phyloP scores from a whole-genome alignment of 1,284 basidiomycete species.

The Coniferiporia sulphurascens region DNA sequence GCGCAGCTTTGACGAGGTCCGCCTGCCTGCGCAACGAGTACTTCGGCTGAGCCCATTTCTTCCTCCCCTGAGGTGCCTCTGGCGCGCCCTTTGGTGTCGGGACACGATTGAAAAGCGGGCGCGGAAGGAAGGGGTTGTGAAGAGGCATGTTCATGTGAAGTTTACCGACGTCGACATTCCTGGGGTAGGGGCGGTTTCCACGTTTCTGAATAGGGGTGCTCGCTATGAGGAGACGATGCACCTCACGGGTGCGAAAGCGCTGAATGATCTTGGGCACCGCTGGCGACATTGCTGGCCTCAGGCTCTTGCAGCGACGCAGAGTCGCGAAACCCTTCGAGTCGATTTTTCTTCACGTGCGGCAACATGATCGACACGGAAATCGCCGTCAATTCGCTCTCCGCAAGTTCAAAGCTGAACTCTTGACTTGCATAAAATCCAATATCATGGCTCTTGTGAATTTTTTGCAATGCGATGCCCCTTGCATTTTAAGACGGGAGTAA shows the following conservation, averaged over 20 bases:
- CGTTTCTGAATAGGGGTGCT: background rate
- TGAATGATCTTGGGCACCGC: constrained; percentile 15
- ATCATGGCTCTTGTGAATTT: too few relatives aligned
- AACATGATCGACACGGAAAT: too few relatives aligned
- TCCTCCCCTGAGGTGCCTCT: background rate
- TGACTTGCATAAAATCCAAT: too few relatives aligned
- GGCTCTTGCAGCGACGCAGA: background rate
- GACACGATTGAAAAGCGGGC: constrained; percentile 2
- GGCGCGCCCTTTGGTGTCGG: background rate
- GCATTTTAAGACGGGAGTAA: too few relatives aligned
- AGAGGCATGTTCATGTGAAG: background rate
- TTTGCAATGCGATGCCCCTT: too few relatives aligned
- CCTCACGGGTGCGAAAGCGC: constrained; percentile 21
- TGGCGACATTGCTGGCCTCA: constrained; percentile 3
- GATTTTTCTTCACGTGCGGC: background rate
- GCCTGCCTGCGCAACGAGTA: constrained; percentile 72
- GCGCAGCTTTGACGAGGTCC: constrained; percentile 69
- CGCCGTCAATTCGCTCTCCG: too few relatives aligned
- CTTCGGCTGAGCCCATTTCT: constrained; percentile 59
- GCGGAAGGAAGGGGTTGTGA: constrained; percentile 14
- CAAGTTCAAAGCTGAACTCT: too few relatives aligned
- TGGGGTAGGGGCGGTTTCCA: background rate
- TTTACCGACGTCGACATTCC: background rate
- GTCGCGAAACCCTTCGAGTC: background rate
- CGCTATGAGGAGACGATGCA: constrained; percentile 6